Evolutionary conservation across 306 rosid species (phyloP).

Genomic region (Dalbergia oliveri): DNA sequence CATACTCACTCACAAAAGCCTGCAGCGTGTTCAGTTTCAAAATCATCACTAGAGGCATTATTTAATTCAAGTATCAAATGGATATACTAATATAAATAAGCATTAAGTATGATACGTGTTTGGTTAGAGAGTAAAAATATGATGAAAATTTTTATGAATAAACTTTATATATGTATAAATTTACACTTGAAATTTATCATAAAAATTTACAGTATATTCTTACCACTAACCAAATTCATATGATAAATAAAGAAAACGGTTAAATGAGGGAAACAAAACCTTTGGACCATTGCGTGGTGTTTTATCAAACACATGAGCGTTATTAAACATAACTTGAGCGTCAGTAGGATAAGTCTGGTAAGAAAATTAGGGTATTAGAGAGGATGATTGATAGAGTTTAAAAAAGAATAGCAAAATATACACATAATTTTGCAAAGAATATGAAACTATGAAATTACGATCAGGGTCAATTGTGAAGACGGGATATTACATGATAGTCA

Average conservation of each 20-base stretch:
- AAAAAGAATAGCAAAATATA: not conserved
- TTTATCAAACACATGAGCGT: slow-evolving; percentile 61
- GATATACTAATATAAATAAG: not conserved
- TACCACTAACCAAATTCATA: no score
- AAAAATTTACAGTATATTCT: no score
- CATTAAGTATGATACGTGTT: not conserved
- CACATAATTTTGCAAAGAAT: not conserved
- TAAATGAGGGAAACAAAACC: slow-evolving; percentile 24
- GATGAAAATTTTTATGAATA: no score
- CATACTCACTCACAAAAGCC: slow-evolving; percentile 98
- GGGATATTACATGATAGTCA: slow-evolving; percentile 78
- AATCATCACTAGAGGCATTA: slow-evolving; percentile 21
- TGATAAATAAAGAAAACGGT: not conserved
- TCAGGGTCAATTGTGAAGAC: slow-evolving; percentile 16
- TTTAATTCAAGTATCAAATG: not conserved
- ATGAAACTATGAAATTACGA: slow-evolving; percentile 15
- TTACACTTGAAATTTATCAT: no score
- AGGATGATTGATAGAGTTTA: not conserved
- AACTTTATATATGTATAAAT: no score
- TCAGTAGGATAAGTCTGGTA: slow-evolving; percentile 62
- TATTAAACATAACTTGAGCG: slow-evolving; percentile 59
- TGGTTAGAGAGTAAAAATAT: no score
- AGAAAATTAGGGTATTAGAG: slow-evolving; percentile 41
- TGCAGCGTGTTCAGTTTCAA: slow-evolving; percentile 36
- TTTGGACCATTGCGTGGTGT: slow-evolving; percentile 64